These are phyloP conservation scores for Vicia faba DNA, from an alignment of 306 rosid species.

Conservation along the genomic window DNA sequence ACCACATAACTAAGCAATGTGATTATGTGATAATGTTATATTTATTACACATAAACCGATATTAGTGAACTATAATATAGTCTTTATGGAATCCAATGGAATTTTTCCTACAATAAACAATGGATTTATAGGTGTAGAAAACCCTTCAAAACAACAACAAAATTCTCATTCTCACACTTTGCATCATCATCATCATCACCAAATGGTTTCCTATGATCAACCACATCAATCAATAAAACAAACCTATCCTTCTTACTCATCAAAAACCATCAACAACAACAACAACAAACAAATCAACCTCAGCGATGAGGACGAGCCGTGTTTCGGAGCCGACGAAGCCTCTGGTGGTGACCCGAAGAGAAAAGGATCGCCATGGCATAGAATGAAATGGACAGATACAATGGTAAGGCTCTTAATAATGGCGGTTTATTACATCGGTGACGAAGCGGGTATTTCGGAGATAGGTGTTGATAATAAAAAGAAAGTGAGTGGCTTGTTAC, in stretches of 20 bases:
- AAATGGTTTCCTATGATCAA: conserved; percentile 48
- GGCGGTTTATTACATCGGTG: conserved; percentile 91
- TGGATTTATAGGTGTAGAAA: conserved; percentile 68
- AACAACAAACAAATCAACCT: conserved; percentile 26
- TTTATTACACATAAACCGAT: not conserved
- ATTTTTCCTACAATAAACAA: conserved; percentile 55
- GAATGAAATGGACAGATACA: conserved; percentile 96
- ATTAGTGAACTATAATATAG: not conserved
- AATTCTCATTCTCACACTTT: conserved; percentile 55
- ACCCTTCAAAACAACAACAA: conserved; percentile 51
- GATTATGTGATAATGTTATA: not conserved
- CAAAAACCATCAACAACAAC: conserved; percentile 43
- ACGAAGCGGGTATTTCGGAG: conserved; percentile 72
- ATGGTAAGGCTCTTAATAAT: conserved; percentile 85
- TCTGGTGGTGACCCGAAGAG: conserved; percentile 59
- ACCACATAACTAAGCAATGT: not conserved
- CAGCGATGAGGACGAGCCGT: conserved; percentile 80
- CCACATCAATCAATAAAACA: conserved; percentile 54
- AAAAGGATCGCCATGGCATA: conserved; percentile 85
- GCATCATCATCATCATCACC: conserved; percentile 48
- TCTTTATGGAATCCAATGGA: conserved; percentile 66
- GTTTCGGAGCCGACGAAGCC: conserved; percentile 53
- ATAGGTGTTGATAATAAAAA: conserved; percentile 56
- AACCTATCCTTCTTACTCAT: conserved; percentile 43
- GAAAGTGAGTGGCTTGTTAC: conserved; percentile 63